Percentiles rank a stretch among this genome's conserved stretches.
phyloP scores from a whole-genome alignment of 306 rosid species.

The Medicago arabica region DNA sequence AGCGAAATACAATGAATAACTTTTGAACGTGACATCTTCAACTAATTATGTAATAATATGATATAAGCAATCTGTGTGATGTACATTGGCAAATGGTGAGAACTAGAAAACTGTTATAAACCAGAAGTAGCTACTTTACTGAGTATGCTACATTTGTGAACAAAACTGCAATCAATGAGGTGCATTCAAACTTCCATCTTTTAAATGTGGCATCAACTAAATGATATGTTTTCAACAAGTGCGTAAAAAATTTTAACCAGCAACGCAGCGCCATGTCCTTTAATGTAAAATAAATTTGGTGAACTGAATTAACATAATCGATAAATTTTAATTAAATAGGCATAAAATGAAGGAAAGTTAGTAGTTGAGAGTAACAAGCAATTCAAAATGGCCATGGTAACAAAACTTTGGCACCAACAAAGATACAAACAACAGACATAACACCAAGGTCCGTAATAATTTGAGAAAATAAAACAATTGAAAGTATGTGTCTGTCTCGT shows the following conservation, averaged over 20 bases:
- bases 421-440: background rate
- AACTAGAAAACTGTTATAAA: too few relatives aligned
- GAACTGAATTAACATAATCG: background rate
- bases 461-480: background rate
- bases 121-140: too few relatives aligned
- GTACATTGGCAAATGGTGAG: too few relatives aligned
- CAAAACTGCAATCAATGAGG: background rate
- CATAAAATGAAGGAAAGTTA: background rate
- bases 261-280: background rate
- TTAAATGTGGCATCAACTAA: background rate
- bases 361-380: slow-evolving; percentile 13
- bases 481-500: background rate
- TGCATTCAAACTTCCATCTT: background rate
- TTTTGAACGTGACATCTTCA: too few relatives aligned
- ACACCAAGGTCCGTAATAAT: background rate
- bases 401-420: background rate
- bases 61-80: too few relatives aligned
- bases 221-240: background rate
- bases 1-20: too few relatives aligned
- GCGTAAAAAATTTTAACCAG: background rate
- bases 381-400: background rate
- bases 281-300: background rate
- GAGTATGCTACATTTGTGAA: too few relatives aligned
- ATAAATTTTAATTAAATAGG: background rate
- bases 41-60: too few relatives aligned